Evolutionary conservation across 345 rosid genomes (phyloP).

Genomic region (Isatis tinctoria): DNA sequence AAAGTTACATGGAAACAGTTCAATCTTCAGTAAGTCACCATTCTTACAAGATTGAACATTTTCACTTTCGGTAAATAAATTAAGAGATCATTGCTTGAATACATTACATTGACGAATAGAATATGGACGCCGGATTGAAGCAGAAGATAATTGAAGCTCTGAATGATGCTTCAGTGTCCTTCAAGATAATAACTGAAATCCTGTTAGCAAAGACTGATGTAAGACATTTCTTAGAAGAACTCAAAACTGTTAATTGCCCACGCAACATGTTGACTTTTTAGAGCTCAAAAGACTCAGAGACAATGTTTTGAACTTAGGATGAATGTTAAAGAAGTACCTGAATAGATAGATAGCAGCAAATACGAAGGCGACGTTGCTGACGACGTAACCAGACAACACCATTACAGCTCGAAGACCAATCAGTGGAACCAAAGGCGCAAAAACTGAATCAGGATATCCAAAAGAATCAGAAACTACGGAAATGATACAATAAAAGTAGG

Average conservation of each 20-base stretch:
- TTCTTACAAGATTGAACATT: background rate
- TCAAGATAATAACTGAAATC: constrained; percentile 66
- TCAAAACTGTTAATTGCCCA: background rate
- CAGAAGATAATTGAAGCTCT: constrained; percentile 73
- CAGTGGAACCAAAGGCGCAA: constrained; percentile 64
- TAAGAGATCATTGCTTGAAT: constrained; percentile 16
- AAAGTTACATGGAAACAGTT: background rate
- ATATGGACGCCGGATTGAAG: constrained; percentile 89
- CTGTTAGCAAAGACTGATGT: constrained; percentile 43
- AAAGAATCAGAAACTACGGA: background rate
- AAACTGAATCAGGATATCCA: constrained; percentile 41
- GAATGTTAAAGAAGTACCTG: constrained; percentile 30
- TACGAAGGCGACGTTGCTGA: constrained; percentile 65
- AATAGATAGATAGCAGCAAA: constrained; percentile 49
- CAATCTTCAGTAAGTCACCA: background rate
- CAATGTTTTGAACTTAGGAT: background rate
- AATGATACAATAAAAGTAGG: background rate
- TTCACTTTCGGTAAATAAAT: background rate
- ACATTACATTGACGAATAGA: constrained; percentile 75
- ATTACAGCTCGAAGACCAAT: constrained; percentile 78
- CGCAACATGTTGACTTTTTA: background rate
- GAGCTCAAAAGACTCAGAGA: background rate
- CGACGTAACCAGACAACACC: constrained; percentile 67
- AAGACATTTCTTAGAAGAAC: constrained; percentile 1
- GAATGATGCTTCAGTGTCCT: constrained; percentile 61